A percentile compares a stretch with the other conserved stretches of the same genome.
Evolutionary conservation across 75 land plant genomes (phyloP).

Genomic region (Pinus tabuliformis): DNA sequence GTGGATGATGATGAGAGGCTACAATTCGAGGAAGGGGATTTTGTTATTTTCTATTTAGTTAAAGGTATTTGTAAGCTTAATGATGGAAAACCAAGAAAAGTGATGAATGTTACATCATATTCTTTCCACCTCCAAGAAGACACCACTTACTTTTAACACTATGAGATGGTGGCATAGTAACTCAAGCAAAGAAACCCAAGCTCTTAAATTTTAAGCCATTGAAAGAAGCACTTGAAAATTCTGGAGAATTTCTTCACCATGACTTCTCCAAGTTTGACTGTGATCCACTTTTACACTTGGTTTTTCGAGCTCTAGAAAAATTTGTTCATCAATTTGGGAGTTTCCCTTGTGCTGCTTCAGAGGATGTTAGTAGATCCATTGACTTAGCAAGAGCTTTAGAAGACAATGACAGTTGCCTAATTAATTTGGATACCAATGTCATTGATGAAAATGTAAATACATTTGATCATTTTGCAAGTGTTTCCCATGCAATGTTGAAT

Average conservation of each 20-base stretch:
- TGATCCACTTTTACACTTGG: conserved; percentile 78
- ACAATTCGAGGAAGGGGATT: conserved; percentile 93
- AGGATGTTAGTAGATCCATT: conserved; percentile 29
- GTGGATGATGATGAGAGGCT: conserved; percentile 89
- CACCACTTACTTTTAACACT: conserved; percentile 62
- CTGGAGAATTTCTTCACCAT: conserved; percentile 83
- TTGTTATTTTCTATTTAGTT: conserved; percentile 85
- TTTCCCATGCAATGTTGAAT: too few relatives aligned
- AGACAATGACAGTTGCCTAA: too few relatives aligned
- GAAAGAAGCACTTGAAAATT: conserved; percentile 65
- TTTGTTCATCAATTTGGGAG: conserved; percentile 52
- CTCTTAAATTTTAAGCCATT: conserved; percentile 74
- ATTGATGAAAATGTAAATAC: too few relatives aligned
- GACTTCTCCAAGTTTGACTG: conserved; percentile 89
- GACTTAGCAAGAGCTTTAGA: too few relatives aligned
- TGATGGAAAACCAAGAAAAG: conserved; percentile 86
- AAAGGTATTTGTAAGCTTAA: conserved; percentile 86
- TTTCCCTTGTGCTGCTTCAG: conserved; percentile 70
- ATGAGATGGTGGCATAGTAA: conserved; percentile 91
- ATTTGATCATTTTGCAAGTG: too few relatives aligned
- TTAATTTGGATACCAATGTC: too few relatives aligned
- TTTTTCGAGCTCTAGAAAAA: conserved; percentile 83
- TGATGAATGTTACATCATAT: conserved; percentile 70
- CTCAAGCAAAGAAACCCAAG: conserved; percentile 89
- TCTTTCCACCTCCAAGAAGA: conserved; percentile 86